Base-by-base conservation (phyloP, 2,329 filamentous ascomycete species). In the Trichoderma guizhouense region DNA sequence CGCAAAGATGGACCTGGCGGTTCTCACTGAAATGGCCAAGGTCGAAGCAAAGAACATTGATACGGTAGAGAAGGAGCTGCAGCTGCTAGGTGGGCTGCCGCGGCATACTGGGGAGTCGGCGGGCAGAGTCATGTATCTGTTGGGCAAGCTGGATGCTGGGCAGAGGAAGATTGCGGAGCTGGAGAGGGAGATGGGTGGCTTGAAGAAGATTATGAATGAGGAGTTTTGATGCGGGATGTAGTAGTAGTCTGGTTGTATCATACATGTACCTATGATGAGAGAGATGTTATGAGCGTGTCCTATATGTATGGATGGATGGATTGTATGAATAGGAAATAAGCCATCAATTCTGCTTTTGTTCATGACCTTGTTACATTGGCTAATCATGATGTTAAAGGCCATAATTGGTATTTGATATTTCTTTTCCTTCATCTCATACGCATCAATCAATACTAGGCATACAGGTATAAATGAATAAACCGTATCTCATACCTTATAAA, bases 61-160 rank as follows among this genome's bases (percentile, higher is more conserved):
- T 53, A 93, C 93, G 81, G 91, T 89, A 58, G 95, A 98, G 84
- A 85, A 86, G 30, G 95, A 98, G 81, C 83, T 98, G 72, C 85
- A 82, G 11, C 78, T 93, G 69, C 81, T 98, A n/a, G 93, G 88
- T 0, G 85, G 86, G 24, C 79, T 97, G 76, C 92, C 91, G 7
- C 91, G 87, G 65, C 89, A 93, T 80, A 92, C 94, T 1, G 82
- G 84, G 24, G 91, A 96, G 84, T 84, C 93, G 32, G 84, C 83
- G 0, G 86, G 88, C 0, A 84, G 95, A 39, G 86, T 94, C 3
- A 84, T 87, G 71, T 98, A 93, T 83, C 82, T 98, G 74, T 80
- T 97, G 61, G 81, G 79, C 1, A 97, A 97, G 84, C 81, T 97
- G 73, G 86, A 90, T 75, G 83, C 80, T n/a, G 90, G 92, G 73